Conservation (phyloP, 1,284 basidiomycete species). For the Ustilago hordei region DNA sequence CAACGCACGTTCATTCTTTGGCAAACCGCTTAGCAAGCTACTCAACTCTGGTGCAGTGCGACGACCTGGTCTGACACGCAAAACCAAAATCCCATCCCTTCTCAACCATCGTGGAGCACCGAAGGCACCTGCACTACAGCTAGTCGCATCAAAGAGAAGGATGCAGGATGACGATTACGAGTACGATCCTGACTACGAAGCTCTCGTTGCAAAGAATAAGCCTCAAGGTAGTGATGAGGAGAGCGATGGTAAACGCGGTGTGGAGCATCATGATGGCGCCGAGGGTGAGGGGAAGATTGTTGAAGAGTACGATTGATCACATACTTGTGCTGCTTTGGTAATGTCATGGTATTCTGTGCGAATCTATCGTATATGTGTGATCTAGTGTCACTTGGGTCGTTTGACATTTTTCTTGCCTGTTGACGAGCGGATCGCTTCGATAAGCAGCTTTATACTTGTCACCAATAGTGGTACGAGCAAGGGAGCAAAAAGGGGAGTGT, state of each 20-base stretch:
- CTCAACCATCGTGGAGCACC: constrained; percentile 39
- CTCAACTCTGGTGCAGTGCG: constrained; percentile 28
- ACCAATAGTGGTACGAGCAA: constrained; percentile 81
- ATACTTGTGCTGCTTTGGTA: not conserved
- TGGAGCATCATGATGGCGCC: not conserved
- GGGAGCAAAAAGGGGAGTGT: constrained; percentile 69
- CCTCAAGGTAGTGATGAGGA: constrained; percentile 7
- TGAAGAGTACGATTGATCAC: constrained; percentile 16
- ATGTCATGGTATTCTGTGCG: not conserved
- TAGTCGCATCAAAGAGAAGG: constrained; percentile 28
- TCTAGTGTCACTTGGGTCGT: constrained; percentile 5
- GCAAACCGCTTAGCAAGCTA: constrained; percentile 39
- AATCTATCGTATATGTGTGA: not conserved
- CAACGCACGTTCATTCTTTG: constrained; percentile 36
- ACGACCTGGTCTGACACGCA: constrained; percentile 44
- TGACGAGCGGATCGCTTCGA: not conserved
- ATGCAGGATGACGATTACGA: constrained; percentile 54
- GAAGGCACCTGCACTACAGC: constrained; percentile 23
- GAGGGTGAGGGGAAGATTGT: constrained; percentile 2
- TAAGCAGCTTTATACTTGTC: constrained; percentile 73
- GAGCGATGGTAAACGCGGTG: not conserved
- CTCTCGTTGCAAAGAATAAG: constrained; percentile 37
- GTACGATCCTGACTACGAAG: constrained; percentile 47
- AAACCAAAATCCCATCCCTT: constrained; percentile 48
- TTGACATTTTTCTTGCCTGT: not conserved